Conservation (phyloP, 495 filamentous ascomycete genomes). For the Sordaria brevicollis region DNA sequence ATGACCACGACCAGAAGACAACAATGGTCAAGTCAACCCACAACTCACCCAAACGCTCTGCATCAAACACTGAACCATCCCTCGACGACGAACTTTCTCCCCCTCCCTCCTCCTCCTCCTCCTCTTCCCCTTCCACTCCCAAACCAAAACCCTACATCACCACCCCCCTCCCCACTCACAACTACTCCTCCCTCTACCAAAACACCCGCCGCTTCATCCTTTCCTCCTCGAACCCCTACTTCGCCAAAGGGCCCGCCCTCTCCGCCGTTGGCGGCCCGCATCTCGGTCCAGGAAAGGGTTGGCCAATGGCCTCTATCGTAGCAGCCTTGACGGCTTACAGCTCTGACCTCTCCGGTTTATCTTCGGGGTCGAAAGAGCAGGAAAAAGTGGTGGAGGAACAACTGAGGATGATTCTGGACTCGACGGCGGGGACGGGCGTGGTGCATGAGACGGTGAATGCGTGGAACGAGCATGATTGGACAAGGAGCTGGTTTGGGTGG, state of each 20-base stretch:
- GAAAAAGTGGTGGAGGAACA: constrained; percentile 18
- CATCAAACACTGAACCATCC: background rate
- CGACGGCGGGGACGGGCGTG: constrained; percentile 44
- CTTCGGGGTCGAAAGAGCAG: constrained; percentile 23
- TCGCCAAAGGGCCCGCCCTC: constrained; percentile 42
- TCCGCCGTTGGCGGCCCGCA: constrained; percentile 50
- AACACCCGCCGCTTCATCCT: constrained; percentile 49
- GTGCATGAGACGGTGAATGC: constrained; percentile 53
- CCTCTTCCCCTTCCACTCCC: background rate
- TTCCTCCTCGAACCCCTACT: constrained; percentile 48
- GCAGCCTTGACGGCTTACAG: constrained; percentile 33
- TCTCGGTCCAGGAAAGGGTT: constrained; percentile 44
- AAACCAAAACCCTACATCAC: background rate
- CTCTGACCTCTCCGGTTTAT: constrained; percentile 31
- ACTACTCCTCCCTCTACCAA: constrained; percentile 35
- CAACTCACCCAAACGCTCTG: background rate
- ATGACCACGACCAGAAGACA: background rate
- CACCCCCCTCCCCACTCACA: background rate
- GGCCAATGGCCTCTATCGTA: constrained; percentile 50
- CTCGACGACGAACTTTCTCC: background rate
- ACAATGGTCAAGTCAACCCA: constrained; percentile 4
- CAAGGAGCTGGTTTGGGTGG: constrained; percentile 60
- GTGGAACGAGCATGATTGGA: constrained; percentile 42
- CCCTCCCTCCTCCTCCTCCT: background rate
- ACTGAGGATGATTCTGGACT: constrained; percentile 35